phyloP scores from a whole-genome alignment of 345 rosid genomes.

The Reutealis trisperma region DNA sequence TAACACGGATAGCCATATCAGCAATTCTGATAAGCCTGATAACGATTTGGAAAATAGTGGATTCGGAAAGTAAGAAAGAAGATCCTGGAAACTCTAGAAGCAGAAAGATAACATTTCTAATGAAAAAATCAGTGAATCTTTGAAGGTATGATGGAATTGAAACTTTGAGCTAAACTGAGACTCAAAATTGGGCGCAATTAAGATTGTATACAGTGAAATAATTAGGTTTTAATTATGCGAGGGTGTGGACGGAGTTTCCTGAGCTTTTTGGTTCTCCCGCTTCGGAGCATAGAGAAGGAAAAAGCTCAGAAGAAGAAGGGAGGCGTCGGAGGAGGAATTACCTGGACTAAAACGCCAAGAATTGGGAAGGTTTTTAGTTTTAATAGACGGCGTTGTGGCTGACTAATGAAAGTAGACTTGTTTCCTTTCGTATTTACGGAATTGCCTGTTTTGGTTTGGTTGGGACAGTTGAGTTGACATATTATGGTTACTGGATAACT shows the following conservation, averaged over 20 bases:
- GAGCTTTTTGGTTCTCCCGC: slow-evolving; percentile 8
- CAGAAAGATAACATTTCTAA: slow-evolving; percentile 23
- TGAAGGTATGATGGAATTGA: slow-evolving; percentile 30
- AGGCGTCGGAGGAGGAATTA: background rate
- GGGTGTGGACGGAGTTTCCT: background rate
- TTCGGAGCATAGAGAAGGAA: background rate
- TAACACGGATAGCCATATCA: slow-evolving; percentile 73
- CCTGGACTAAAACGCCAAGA: background rate
- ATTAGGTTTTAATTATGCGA: background rate
- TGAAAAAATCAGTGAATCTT: slow-evolving; percentile 24
- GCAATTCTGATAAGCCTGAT: slow-evolving; percentile 36
- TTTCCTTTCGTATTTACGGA: slow-evolving; percentile 26
- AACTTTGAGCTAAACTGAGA: background rate
- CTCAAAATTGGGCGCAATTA: background rate
- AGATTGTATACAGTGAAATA: background rate
- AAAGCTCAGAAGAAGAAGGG: background rate
- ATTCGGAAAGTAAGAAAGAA: slow-evolving; percentile 9
- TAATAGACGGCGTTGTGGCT: slow-evolving; percentile 8
- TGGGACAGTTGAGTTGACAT: background rate
- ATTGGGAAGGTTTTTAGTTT: background rate
- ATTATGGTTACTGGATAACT: no score
- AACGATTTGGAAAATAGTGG: slow-evolving; percentile 27
- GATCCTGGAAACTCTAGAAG: slow-evolving; percentile 35
- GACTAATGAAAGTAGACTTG: slow-evolving; percentile 10
- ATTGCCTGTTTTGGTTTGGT: slow-evolving; percentile 12